Evolutionary conservation across 345 rosid species (phyloP), one percentile per base, ranked within the genome.

Genomic region (Boechera stricta): DNA sequence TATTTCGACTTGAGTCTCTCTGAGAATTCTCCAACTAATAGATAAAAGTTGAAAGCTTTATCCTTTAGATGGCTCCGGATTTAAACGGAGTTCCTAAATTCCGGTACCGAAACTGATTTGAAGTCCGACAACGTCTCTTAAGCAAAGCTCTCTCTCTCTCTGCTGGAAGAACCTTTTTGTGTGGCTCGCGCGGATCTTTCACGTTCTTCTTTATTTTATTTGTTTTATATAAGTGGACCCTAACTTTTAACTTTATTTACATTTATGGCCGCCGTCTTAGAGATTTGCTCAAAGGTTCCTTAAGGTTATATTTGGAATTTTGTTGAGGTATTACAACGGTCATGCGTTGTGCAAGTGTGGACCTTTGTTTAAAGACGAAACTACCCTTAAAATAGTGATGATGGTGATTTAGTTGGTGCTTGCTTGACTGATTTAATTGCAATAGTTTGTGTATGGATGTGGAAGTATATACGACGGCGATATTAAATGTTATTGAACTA

Each of bases 111-210:
- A 71, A 79, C 69, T 67, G 80, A 41, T 83, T 94, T 94, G 73
- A 78, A 85, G 85, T 89, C 98, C 98, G 95, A 75, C 83, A 88
- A 94, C 91, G 90, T 86, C 90, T 86, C 82, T 62, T 44, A 88
- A 83, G 83, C 88, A 82, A 82, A 10, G 39, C 1, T 77, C 42
- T 57, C 58, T 80, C 48, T 58, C 64, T 76, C 44, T 64, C 62
- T 73, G 73, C 56, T 57, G 70, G 75, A 52, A 63, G 75, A 82
- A 76, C 86, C 72, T 70, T 69, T 67, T 80, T 80, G 80, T 69
- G 82, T 72, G 86, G 82, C 79, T 72, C 61, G 81, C 79, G 89
- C 84, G 88, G 86, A 79, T 80, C 82, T 13, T 77, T 86, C 87
- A 82, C 85, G 90, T 77, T 82, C 83, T 64, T 55, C 29, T 21